A percentile compares a stretch with the other conserved stretches of the same genome.
phyloP scores from a whole-genome alignment of 2,329 filamentous ascomycete genomes.

The Sporothrix euskadiensis region DNA sequence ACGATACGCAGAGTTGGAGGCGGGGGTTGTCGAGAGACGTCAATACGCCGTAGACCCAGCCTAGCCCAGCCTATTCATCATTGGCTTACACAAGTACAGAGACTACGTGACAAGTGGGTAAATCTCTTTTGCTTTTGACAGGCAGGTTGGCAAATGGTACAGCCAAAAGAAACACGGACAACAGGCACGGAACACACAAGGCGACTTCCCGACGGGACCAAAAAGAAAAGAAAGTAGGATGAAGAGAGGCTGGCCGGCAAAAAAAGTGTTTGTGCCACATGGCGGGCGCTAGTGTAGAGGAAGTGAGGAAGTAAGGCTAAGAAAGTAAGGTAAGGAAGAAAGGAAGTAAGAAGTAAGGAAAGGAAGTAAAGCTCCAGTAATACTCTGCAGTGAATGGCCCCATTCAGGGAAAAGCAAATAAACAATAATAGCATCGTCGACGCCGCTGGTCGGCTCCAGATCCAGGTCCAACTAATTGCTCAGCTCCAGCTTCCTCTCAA shows the following conservation, averaged over 20 bases:
- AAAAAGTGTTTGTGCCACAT: constrained; percentile 7
- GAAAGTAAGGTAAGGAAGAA: not conserved
- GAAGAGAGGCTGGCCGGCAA: not conserved
- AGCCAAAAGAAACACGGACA: not conserved
- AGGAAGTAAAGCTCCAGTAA: not conserved
- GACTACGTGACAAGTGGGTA: not conserved
- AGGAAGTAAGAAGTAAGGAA: not conserved
- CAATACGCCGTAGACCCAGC: not conserved
- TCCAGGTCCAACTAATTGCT: too few relatives aligned
- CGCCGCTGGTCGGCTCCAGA: too few relatives aligned
- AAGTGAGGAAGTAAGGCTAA: not conserved
- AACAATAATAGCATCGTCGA: not conserved
- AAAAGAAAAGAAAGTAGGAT: not conserved
- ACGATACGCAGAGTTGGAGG: not conserved
- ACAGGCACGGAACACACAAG: not conserved
- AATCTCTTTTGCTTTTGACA: not conserved
- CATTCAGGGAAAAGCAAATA: not conserved
- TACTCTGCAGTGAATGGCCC: not conserved
- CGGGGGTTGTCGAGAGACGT: not conserved
- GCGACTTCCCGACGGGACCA: not conserved
- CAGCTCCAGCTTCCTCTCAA: not conserved
- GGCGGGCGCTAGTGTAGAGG: not conserved
- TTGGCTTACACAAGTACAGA: not conserved
- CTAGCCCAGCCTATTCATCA: not conserved
- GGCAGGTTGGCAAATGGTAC: not conserved